Base-by-base conservation (phyloP, 2,329 filamentous ascomycete species). In the Ascomycota sp. region DNA sequence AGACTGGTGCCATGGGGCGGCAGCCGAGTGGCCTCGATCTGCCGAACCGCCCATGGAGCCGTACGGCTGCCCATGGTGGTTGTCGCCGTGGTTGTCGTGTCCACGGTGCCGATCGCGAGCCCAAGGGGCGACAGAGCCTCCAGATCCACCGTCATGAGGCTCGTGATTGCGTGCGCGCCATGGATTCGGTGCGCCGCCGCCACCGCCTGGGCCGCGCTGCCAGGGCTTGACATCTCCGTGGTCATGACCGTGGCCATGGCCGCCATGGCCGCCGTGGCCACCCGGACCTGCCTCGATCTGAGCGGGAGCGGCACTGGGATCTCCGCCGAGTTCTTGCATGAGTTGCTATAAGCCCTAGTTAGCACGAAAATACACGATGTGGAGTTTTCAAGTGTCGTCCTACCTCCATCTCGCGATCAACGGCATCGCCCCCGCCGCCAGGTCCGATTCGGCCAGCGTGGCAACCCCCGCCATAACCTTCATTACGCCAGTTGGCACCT, bases 341-440 rank as follows among this genome's bases (percentile, higher is more conserved):
- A 98, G 81, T 73, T 86, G 77, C 79, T 82, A 41, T 6, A 8
- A 32, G 25, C 5, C 5, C 28, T 26, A 35, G 50, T 74, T 45
- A 69, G 57, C 44, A n/a, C n/a, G n/a, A n/a, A n/a, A n/a, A n/a
- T n/a, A n/a, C n/a, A n/a, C n/a, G n/a, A n/a, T n/a, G n/a, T n/a
- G n/a, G n/a, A n/a, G n/a, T n/a, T n/a, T n/a, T n/a, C n/a, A n/a
- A n/a, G n/a, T n/a, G n/a, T n/a, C n/a, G n/a, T n/a, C 74, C 52
- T 64, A 85, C 82, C 69, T 95, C 85, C 57, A 93, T 89, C 55
- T 98, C 89, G 50, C 80, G 75, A 51, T 93, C 85, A 37, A 86
- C 79, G 40, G 75, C 79, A 62, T 93, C 82, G 38, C 78, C 80
- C 41, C 66, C 65, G 37, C 75, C 82, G 37, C 78, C 80, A 41